These are phyloP conservation scores for Amauroascus verrucosus DNA, from an alignment of 2,329 filamentous ascomycete genomes.

Conservation along the genomic window DNA sequence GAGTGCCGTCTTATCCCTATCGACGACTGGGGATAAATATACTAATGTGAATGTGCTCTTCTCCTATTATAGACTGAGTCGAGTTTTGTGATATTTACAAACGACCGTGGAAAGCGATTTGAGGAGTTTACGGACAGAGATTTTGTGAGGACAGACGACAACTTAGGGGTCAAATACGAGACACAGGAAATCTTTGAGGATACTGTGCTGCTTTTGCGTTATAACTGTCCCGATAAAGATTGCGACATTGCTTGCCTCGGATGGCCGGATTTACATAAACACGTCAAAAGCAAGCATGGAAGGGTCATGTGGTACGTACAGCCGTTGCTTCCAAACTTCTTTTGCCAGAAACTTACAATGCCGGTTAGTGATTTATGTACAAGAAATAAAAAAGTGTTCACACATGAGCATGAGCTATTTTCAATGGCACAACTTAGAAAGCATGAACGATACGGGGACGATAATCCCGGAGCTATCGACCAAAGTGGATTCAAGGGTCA, in stretches of 20 bases:
- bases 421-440: slow-evolving; percentile 66
- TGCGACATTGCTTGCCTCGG: slow-evolving; percentile 79
- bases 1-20: slow-evolving; percentile 27
- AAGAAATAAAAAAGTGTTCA: slow-evolving; percentile 94
- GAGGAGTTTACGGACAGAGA: slow-evolving; percentile 69
- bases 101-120: slow-evolving; percentile 68
- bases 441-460: slow-evolving; percentile 85
- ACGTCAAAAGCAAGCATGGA: slow-evolving; percentile 71
- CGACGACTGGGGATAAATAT: not conserved
- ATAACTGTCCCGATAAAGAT: slow-evolving; percentile 80
- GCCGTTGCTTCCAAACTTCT: not conserved
- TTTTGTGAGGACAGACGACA: slow-evolving; percentile 68
- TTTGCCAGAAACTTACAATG: slow-evolving; percentile 3
- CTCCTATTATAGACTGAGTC: slow-evolving; percentile 32
- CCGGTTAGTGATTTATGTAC: slow-evolving; percentile 64
- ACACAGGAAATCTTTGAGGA: slow-evolving; percentile 84
- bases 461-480: slow-evolving; percentile 76
- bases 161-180: slow-evolving; percentile 84
- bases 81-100: slow-evolving; percentile 78
- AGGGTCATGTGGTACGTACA: slow-evolving; percentile 66
- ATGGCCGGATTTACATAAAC: slow-evolving; percentile 66
- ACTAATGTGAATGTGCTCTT: not conserved
- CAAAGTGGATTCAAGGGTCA: slow-evolving; percentile 96
- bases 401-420: slow-evolving; percentile 93
- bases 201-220: slow-evolving; percentile 74